Evolutionary conservation across 1,139 yeast species (phyloP).

Genomic region (Groenewaldozyma auringiensis): DNA sequence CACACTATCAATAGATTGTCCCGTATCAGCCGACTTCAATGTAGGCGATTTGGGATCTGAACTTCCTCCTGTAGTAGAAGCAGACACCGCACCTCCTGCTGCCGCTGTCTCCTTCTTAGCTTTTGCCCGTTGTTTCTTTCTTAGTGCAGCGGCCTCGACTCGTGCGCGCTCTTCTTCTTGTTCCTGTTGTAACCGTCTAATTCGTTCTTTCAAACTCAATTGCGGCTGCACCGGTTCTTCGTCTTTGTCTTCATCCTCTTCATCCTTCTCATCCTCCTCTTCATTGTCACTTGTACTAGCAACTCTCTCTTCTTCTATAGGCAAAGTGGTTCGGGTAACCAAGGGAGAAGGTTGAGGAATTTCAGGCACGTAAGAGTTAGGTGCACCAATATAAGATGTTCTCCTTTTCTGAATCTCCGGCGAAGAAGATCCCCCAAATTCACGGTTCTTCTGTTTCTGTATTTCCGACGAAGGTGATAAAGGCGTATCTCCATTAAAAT

Average conservation of each 20-base stretch:
- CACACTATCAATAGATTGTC: slow-evolving; percentile 12
- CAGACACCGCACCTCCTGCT: not conserved
- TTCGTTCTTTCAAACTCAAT: slow-evolving; percentile 77
- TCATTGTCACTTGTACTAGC: slow-evolving; percentile 7
- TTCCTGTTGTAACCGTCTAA: slow-evolving; percentile 71
- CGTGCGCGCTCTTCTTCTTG: slow-evolving; percentile 78
- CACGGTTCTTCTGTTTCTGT: slow-evolving; percentile 31
- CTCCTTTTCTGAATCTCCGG: slow-evolving; percentile 38
- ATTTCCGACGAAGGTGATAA: slow-evolving; percentile 28
- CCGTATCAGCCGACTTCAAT: slow-evolving; percentile 6
- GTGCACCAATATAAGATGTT: slow-evolving; percentile 7
- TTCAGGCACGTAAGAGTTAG: slow-evolving; percentile 7
- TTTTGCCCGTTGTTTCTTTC: slow-evolving; percentile 45
- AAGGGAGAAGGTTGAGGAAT: slow-evolving; percentile 15
- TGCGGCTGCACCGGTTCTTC: slow-evolving; percentile 56
- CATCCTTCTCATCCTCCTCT: too few species aligned
- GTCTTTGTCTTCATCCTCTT: slow-evolving; percentile 17
- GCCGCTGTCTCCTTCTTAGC: slow-evolving; percentile 10
- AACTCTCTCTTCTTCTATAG: slow-evolving; percentile 6
- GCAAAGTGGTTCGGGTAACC: slow-evolving; percentile 8
- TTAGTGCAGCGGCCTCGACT: slow-evolving; percentile 55
- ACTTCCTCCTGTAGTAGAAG: not conserved
- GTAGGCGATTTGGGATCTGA: not conserved
- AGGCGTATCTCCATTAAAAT: slow-evolving; percentile 35
- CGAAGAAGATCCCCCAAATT: slow-evolving; percentile 20